A percentile compares a stretch with the other conserved stretches of the same genome.
Evolutionary conservation across 352 stramenopile species (phyloP).

Genomic region (Pythium coloratum): DNA sequence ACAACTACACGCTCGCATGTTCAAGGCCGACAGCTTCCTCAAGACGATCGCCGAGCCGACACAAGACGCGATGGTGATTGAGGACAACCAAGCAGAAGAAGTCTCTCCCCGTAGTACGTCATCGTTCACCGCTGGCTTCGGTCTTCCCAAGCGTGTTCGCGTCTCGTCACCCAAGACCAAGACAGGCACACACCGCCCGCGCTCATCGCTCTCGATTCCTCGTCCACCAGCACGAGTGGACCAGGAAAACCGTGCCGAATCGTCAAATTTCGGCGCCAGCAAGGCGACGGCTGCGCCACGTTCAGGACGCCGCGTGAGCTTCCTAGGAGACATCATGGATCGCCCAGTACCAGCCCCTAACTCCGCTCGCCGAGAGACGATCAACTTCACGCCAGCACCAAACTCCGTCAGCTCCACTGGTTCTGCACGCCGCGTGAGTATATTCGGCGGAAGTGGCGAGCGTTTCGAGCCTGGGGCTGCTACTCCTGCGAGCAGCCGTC

Average conservation of each 20-base stretch:
- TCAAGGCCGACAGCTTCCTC: constrained; percentile 27
- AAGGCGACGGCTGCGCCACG: neutral
- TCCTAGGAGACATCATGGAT: neutral
- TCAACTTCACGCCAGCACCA: neutral
- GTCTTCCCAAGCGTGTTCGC: constrained; percentile 24
- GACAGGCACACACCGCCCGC: constrained; percentile 6
- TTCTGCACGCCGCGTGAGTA: constrained; percentile 23
- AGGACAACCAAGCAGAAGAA: constrained; percentile 1
- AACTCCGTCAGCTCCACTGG: constrained; percentile 3
- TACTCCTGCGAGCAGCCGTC: constrained; percentile 16
- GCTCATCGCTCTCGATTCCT: constrained; percentile 5
- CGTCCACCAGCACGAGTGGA: constrained; percentile 6
- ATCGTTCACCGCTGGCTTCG: neutral
- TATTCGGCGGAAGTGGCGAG: constrained; percentile 17
- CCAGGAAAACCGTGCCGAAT: constrained; percentile 26
- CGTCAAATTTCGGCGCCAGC: constrained; percentile 14
- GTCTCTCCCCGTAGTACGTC: neutral
- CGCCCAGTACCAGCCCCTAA: neutral
- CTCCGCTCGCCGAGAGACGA: neutral
- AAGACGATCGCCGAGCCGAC: constrained; percentile 20
- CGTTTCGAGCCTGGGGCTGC: constrained; percentile 17
- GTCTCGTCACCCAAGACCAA: constrained; percentile 16
- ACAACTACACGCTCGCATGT: constrained; percentile 25
- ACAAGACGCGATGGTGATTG: neutral
- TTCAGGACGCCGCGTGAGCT: constrained; percentile 7